Evolutionary conservation across 2,329 filamentous ascomycete species (phyloP).

Genomic region (Hypoxylon sp.): DNA sequence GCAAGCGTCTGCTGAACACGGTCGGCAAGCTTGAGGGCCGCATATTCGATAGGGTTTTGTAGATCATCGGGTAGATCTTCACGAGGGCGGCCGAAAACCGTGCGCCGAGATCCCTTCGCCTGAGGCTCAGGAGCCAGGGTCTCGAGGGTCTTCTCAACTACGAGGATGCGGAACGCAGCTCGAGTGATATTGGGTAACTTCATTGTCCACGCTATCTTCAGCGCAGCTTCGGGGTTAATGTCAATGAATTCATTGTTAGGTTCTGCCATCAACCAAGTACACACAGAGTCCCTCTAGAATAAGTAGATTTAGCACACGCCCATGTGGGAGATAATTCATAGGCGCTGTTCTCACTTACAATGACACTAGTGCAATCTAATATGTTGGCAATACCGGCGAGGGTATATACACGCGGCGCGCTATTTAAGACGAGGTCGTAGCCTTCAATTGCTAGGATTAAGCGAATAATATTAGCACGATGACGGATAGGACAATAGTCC

Average conservation of each 20-base stretch:
- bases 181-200: conserved; percentile 61
- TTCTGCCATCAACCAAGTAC: conserved; percentile 71
- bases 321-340: neutral
- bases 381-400: conserved; percentile 74
- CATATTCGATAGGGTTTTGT: conserved; percentile 52
- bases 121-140: conserved; percentile 15
- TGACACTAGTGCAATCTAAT: conserved; percentile 65
- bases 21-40: conserved; percentile 45
- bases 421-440: conserved; percentile 68
- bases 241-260: conserved; percentile 74
- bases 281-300: conserved; percentile 62
- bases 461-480: conserved; percentile 74
- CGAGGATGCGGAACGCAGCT: conserved; percentile 71
- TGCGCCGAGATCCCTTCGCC: conserved; percentile 44
- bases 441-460: conserved; percentile 72
- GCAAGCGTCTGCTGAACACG: conserved; percentile 39
- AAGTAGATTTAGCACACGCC: conserved; percentile 34
- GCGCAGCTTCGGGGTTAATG: conserved; percentile 72
- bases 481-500: conserved; percentile 76
- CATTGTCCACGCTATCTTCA: conserved; percentile 69
- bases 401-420: conserved; percentile 75
- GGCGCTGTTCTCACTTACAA: conserved; percentile 57
- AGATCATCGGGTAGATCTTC: conserved; percentile 54
- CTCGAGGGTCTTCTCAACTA: conserved; percentile 70
- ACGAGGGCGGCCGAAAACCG: conserved; percentile 63